Evolutionary conservation across 148 eudicot genomes (phyloP).

Genomic region (Chenopodium berlandieri): DNA sequence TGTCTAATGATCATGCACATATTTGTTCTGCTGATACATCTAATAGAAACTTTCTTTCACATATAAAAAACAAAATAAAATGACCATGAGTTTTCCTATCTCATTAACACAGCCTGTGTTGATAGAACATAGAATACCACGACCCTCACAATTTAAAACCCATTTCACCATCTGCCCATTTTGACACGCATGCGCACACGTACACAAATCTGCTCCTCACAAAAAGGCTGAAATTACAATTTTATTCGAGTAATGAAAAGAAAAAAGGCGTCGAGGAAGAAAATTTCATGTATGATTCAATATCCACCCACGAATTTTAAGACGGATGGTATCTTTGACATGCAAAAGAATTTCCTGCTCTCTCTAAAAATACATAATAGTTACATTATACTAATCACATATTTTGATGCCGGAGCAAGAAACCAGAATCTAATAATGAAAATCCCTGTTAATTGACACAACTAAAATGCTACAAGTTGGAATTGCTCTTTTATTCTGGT

Average conservation of each 20-base stretch:
- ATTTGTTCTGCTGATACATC: too few species aligned
- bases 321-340: neutral
- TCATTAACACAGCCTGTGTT: too few species aligned
- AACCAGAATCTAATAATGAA: constrained; percentile 15
- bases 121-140: too few species aligned
- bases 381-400: constrained; percentile 10
- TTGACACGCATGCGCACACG: neutral
- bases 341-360: constrained; percentile 6
- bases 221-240: neutral
- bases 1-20: too few species aligned
- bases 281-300: neutral
- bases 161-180: too few species aligned
- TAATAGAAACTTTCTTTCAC: too few species aligned
- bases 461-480: constrained; percentile 22
- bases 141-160: too few species aligned
- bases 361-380: constrained; percentile 15
- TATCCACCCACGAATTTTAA: neutral
- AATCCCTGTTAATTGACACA: constrained; percentile 14
- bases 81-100: too few species aligned
- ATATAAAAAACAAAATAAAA: too few species aligned
- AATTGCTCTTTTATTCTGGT: neutral
- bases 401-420: neutral
- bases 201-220: neutral
- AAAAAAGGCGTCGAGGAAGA: neutral
- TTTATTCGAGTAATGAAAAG: neutral